phyloP scores from a whole-genome alignment of 768 basidiomycete species.

The Suillus sp. region DNA sequence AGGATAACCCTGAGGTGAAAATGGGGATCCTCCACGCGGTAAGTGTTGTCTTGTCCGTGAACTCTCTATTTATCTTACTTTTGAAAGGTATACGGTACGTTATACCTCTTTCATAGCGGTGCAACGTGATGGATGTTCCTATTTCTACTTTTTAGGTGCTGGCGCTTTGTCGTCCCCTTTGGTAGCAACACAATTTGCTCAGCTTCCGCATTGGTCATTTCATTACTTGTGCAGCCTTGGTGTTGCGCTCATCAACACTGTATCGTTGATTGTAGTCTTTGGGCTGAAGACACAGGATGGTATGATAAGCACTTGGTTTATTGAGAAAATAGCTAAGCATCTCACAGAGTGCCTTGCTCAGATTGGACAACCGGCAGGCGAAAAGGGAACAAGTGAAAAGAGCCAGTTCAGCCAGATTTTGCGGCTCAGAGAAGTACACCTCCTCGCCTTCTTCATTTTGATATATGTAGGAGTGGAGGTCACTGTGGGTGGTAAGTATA shows the following conservation, averaged over 20 bases:
- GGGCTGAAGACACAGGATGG: slow-evolving; percentile 69
- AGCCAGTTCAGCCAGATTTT: slow-evolving; percentile 52
- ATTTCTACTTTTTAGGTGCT: slow-evolving; percentile 29
- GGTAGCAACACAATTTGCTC: slow-evolving; percentile 55
- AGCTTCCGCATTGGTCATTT: slow-evolving; percentile 39
- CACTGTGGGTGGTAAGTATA: slow-evolving; percentile 44
- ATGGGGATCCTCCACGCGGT: slow-evolving; percentile 45
- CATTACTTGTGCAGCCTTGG: slow-evolving; percentile 59
- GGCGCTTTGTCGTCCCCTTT: slow-evolving; percentile 55
- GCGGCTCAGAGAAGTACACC: slow-evolving; percentile 41
- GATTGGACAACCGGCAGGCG: slow-evolving; percentile 35
- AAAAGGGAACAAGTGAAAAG: slow-evolving; percentile 28
- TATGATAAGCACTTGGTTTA: slow-evolving; percentile 24
- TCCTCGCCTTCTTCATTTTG: slow-evolving; percentile 47
- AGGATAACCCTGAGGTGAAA: slow-evolving; percentile 39
- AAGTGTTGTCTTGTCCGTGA: slow-evolving; percentile 20
- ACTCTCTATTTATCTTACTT: neutral
- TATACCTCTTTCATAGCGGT: neutral
- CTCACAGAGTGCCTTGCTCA: slow-evolving; percentile 38
- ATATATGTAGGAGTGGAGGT: slow-evolving; percentile 57
- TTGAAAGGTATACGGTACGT: slow-evolving; percentile 7
- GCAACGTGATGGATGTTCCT: neutral
- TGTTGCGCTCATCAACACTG: slow-evolving; percentile 58
- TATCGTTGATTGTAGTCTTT: slow-evolving; percentile 58
- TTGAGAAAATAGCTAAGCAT: neutral